Evolutionary conservation across 176 grass and related monocot species (phyloP).

Genomic region (Otatea glauca): DNA sequence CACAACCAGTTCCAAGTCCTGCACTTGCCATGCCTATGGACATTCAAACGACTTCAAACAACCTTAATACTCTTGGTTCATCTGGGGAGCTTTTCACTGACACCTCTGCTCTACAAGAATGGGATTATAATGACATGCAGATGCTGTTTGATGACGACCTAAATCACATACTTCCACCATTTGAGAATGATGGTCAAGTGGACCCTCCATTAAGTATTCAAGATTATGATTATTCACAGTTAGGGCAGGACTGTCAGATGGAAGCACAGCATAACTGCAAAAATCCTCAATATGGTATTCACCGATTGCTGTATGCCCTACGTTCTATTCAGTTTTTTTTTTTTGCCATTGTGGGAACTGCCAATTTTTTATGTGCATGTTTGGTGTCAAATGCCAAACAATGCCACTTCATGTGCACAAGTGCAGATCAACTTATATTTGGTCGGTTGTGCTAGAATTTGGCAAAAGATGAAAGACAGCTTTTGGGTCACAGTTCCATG

Average conservation of each 20-base stretch:
- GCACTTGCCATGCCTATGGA: constrained; percentile 44
- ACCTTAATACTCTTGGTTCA: constrained; percentile 24
- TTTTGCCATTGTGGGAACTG: constrained; percentile 4
- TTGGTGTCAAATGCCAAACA: constrained; percentile 5
- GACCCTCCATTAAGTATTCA: constrained; percentile 44
- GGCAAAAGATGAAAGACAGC: background rate
- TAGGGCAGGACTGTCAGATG: constrained; percentile 52
- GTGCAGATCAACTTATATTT: background rate
- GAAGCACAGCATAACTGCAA: constrained; percentile 46
- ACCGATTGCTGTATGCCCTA: background rate
- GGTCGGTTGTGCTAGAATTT: background rate
- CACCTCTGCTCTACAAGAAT: constrained; percentile 35
- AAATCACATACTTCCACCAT: constrained; percentile 29
- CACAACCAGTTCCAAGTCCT: constrained; percentile 42
- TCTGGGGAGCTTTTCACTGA: constrained; percentile 32
- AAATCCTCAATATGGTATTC: constrained; percentile 50
- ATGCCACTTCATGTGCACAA: background rate
- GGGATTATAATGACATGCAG: constrained; percentile 31
- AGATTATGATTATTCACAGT: constrained; percentile 43
- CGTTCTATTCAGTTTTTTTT: background rate
- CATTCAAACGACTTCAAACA: constrained; percentile 33
- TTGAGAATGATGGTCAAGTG: constrained; percentile 11
- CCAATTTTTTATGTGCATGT: background rate
- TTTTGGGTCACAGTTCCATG: background rate
- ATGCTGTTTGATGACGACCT: constrained; percentile 26